Conservation (phyloP, 208 protist genomes). For the Trypanosomatidae sp. region DNA sequence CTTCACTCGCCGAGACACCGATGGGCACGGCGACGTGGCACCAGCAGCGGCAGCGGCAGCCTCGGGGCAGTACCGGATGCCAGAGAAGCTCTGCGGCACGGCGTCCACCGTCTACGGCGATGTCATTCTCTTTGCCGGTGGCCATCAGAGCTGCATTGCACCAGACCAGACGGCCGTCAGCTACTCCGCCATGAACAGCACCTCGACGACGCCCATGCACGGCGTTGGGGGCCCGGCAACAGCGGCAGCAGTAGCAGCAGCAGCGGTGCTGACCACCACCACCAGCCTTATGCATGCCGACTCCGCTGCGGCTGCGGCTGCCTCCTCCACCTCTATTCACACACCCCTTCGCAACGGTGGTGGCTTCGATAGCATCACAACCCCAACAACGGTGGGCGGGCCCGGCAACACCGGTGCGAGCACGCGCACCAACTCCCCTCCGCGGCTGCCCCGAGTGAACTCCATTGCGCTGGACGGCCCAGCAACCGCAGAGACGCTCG, state of each 20-base stretch:
- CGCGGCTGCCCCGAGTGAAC: conserved; percentile 10
- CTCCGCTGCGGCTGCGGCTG: no score
- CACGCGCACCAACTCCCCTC: conserved; percentile 16
- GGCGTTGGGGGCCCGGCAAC: neutral
- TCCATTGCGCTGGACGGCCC: conserved; percentile 28
- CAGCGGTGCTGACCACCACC: no score
- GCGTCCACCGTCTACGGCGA: conserved; percentile 28
- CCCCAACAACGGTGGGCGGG: conserved; percentile 4
- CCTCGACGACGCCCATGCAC: conserved; percentile 27
- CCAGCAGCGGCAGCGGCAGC: no score
- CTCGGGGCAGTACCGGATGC: conserved; percentile 29
- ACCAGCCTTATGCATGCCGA: no score
- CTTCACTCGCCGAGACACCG: no score
- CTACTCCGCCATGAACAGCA: conserved; percentile 37
- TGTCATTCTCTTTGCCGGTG: conserved; percentile 33
- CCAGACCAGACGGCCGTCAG: conserved; percentile 33
- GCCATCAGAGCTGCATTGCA: conserved; percentile 30
- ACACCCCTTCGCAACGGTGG: no score
- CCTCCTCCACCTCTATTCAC: no score
- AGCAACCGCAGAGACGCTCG: conserved; percentile 26
- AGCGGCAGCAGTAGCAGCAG: no score
- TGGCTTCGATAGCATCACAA: neutral
- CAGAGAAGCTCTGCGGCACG: conserved; percentile 32
- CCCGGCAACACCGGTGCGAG: no score
- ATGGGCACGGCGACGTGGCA: no score